phyloP scores from a whole-genome alignment of 2,329 filamentous ascomycete genomes.

The Neonectria magnoliae region DNA sequence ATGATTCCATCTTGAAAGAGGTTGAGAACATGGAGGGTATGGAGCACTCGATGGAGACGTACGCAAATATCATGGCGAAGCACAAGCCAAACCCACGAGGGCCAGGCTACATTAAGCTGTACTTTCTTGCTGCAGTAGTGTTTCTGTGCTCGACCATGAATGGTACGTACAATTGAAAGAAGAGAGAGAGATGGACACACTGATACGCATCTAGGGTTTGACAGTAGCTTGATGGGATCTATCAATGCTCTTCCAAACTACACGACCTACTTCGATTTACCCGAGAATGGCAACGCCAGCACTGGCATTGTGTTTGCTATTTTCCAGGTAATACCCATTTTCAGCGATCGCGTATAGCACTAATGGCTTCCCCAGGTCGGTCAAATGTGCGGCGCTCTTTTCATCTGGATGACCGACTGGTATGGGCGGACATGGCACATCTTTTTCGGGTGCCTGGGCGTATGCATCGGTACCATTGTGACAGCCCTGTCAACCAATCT shows the following conservation, averaged over 20 bases:
- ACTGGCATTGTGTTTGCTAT: conserved; percentile 59
- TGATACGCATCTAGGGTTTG: conserved; percentile 45
- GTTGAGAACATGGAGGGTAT: conserved; percentile 14
- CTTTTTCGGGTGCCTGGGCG: conserved; percentile 58
- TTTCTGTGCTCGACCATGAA: conserved; percentile 54
- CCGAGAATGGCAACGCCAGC: conserved; percentile 48
- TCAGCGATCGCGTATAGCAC: background rate
- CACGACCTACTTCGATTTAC: conserved; percentile 51
- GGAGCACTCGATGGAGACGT: conserved; percentile 13
- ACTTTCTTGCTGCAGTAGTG: conserved; percentile 20
- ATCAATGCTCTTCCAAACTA: conserved; percentile 57
- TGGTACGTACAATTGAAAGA: no score
- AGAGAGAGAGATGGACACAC: no score
- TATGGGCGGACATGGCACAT: conserved; percentile 56
- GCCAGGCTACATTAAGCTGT: conserved; percentile 24
- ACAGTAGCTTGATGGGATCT: conserved; percentile 54
- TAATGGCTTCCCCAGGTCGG: conserved; percentile 43
- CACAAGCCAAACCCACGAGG: conserved; percentile 26
- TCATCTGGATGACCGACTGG: conserved; percentile 57
- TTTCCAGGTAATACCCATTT: conserved; percentile 35
- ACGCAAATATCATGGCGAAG: conserved; percentile 24
- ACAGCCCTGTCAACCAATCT: conserved; percentile 57
- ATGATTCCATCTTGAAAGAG: conserved; percentile 10
- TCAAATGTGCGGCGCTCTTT: conserved; percentile 54
- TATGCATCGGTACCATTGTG: conserved; percentile 61